These are phyloP conservation scores for Lachancea sp. DNA, from an alignment of 805 yeast genomes.

Conservation along the genomic window DNA sequence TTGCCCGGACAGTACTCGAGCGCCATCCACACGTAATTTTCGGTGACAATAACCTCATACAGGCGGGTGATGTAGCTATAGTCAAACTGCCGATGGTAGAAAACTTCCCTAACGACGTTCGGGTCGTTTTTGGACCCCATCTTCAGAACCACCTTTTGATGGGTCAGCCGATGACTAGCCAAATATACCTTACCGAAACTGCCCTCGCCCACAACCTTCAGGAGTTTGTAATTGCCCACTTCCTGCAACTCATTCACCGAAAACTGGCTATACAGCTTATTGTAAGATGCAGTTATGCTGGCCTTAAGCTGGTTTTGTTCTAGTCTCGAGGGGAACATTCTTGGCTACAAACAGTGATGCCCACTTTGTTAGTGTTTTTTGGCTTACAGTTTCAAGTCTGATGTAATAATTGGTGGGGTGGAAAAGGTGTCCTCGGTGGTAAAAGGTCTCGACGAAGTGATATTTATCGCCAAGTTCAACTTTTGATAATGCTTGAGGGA, in stretches of 20 bases:
- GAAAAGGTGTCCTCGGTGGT: too few species aligned
- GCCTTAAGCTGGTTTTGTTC: conserved; percentile 31
- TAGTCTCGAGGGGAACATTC: conserved; percentile 21
- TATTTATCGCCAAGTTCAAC: too few species aligned
- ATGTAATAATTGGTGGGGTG: too few species aligned
- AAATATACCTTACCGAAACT: conserved; percentile 87
- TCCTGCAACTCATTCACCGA: conserved; percentile 45
- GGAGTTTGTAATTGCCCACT: conserved; percentile 75
- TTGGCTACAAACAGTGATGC: not conserved
- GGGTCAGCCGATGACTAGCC: conserved; percentile 71
- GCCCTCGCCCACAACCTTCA: conserved; percentile 80
- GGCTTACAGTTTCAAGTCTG: too few species aligned
- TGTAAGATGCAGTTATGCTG: conserved; percentile 56
- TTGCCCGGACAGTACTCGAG: conserved; percentile 84
- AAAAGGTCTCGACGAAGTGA: too few species aligned
- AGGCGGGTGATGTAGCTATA: conserved; percentile 80
- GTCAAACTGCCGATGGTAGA: conserved; percentile 74
- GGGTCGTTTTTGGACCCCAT: conserved; percentile 74
- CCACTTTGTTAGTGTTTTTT: too few species aligned
- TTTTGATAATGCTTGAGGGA: too few species aligned
- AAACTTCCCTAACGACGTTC: conserved; percentile 82
- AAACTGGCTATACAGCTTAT: conserved; percentile 47
- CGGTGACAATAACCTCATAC: conserved; percentile 81
- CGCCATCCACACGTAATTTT: conserved; percentile 75
- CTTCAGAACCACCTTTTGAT: conserved; percentile 75